Percentiles rank a stretch among this genome's conserved stretches.
phyloP scores from a whole-genome alignment of 2,329 filamentous ascomycete species.

The Monilinia aucupariae region DNA sequence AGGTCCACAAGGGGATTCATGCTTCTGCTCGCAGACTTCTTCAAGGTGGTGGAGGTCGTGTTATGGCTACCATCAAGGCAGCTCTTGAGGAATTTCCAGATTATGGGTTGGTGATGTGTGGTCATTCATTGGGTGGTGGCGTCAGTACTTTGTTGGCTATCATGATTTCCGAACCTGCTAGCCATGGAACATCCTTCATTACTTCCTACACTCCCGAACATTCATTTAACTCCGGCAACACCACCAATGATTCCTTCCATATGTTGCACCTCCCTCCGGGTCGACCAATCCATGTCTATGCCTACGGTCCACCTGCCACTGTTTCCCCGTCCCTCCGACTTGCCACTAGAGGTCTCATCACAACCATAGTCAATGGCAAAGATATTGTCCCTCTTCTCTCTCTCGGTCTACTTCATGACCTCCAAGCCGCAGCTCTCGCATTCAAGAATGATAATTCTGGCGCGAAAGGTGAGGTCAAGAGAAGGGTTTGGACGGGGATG shows the following conservation, averaged over 20 bases:
- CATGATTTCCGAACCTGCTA: slow-evolving; percentile 45
- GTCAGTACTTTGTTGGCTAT: slow-evolving; percentile 51
- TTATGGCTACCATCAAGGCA: slow-evolving; percentile 48
- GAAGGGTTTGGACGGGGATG: slow-evolving; percentile 60
- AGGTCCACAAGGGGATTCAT: slow-evolving; percentile 53
- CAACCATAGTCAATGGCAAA: slow-evolving; percentile 65
- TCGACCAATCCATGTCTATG: slow-evolving; percentile 71
- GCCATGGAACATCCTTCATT: slow-evolving; percentile 40
- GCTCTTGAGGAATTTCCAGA: slow-evolving; percentile 50
- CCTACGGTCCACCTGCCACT: slow-evolving; percentile 69
- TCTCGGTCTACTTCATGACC: slow-evolving; percentile 67
- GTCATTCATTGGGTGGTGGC: slow-evolving; percentile 50
- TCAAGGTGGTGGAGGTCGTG: slow-evolving; percentile 44
- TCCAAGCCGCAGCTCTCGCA: slow-evolving; percentile 64
- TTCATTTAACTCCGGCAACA: slow-evolving; percentile 52
- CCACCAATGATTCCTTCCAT: slow-evolving; percentile 23
- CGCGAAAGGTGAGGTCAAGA: slow-evolving; percentile 61
- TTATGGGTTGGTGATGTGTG: slow-evolving; percentile 51
- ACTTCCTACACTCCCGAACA: slow-evolving; percentile 66
- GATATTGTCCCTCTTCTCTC: slow-evolving; percentile 71
- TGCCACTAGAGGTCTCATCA: slow-evolving; percentile 68
- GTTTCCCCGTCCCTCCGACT: slow-evolving; percentile 65
- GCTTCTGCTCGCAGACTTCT: slow-evolving; percentile 48
- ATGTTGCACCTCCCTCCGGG: slow-evolving; percentile 55
- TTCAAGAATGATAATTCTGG: slow-evolving; percentile 67